Conservation (phyloP, 805 yeast species). For the Yamadazyma tumulicola region DNA sequence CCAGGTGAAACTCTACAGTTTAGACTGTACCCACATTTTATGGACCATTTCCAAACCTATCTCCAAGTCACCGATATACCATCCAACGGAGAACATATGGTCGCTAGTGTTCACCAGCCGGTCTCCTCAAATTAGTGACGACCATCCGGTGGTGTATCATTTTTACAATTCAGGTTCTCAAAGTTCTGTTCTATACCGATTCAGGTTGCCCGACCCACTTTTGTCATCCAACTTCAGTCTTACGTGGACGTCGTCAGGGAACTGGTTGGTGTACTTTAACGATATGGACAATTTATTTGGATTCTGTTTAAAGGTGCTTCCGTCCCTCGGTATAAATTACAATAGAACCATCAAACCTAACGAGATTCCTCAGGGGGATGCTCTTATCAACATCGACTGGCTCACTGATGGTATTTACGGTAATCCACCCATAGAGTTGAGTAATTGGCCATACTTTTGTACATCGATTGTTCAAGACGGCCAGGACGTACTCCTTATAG, state of each 20-base stretch:
- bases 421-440: slow-evolving; percentile 4
- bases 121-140: slow-evolving; percentile 9
- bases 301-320: slow-evolving; percentile 24
- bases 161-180: slow-evolving; percentile 31
- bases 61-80: slow-evolving; percentile 10
- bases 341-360: slow-evolving; percentile 7
- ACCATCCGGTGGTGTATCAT: slow-evolving; percentile 19
- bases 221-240: slow-evolving; percentile 15
- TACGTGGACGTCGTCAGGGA: slow-evolving; percentile 32
- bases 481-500: slow-evolving; percentile 11
- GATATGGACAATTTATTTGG: slow-evolving; percentile 22
- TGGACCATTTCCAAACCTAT: slow-evolving; percentile 33
- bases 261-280: slow-evolving; percentile 30
- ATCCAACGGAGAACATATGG: slow-evolving; percentile 23
- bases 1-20: slow-evolving; percentile 31
- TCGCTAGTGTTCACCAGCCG: slow-evolving; percentile 18
- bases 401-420: slow-evolving; percentile 14
- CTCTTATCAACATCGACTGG: slow-evolving; percentile 16
- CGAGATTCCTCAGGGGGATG: slow-evolving; percentile 13
- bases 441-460: slow-evolving; percentile 2
- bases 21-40: slow-evolving; percentile 31
- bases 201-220: slow-evolving; percentile 17
- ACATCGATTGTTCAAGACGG: neutral
- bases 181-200: slow-evolving; percentile 24
- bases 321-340: slow-evolving; percentile 24